These are phyloP conservation scores for Phaeosphaeriaceae sp. DNA, from an alignment of 2,329 filamentous ascomycete genomes.

Conservation along the genomic window DNA sequence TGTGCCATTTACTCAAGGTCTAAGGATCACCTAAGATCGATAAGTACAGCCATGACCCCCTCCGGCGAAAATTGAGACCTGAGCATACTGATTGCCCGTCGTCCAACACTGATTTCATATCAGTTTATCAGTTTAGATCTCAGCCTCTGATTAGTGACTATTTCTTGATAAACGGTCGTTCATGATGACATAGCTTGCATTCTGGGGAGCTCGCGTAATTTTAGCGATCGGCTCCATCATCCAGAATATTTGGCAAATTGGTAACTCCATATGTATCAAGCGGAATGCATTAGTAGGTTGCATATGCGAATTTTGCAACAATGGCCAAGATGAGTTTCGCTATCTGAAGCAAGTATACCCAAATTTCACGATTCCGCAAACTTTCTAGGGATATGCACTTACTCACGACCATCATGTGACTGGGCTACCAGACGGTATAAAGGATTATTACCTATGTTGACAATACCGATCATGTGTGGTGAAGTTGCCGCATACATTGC, in stretches of 20 bases:
- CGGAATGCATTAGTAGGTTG: conserved; percentile 90
- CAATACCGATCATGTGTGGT: conserved; percentile 56
- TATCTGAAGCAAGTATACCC: conserved; percentile 67
- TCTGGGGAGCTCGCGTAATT: conserved; percentile 78
- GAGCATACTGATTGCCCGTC: too few species aligned
- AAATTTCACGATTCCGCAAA: conserved; percentile 59
- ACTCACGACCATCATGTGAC: conserved; percentile 56
- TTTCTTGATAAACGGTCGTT: conserved; percentile 46
- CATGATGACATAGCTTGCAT: conserved; percentile 68
- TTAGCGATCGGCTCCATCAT: conserved; percentile 74
- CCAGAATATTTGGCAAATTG: conserved; percentile 62
- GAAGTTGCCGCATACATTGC: conserved; percentile 58
- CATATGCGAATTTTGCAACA: conserved; percentile 77
- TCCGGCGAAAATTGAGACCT: too few species aligned
- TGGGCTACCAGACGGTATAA: conserved; percentile 52
- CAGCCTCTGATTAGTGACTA: conserved; percentile 58
- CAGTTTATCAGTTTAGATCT: too few species aligned
- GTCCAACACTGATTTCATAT: too few species aligned
- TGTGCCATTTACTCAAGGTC: too few species aligned
- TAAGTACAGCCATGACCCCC: too few species aligned
- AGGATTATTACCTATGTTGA: conserved; percentile 53
- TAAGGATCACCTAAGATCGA: too few species aligned
- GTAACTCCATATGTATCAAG: conserved; percentile 61
- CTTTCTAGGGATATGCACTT: conserved; percentile 52
- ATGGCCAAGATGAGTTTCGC: conserved; percentile 59